Evolutionary conservation across 441 rosid genomes (phyloP), one percentile per base, ranked within the genome.

Genomic region (Brassica hybrid): DNA sequence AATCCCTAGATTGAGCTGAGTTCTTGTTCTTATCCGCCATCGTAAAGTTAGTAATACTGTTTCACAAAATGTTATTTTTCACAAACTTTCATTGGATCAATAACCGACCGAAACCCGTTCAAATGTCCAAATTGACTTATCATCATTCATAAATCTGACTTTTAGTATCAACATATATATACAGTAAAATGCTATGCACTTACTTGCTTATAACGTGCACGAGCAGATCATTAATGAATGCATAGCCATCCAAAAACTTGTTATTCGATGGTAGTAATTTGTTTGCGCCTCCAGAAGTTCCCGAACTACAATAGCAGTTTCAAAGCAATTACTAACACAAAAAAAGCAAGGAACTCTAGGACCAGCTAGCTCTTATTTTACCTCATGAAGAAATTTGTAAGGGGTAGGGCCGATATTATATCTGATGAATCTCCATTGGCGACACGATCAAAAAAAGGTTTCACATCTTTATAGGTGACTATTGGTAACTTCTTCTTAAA

Each of bases 401-500:
- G 11, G 63, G 63, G 63, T 23, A 23, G 1, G 34, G 16, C 14
- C 63, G 63, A 59, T 59, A 59, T 59, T 23, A 59, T 59, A 23
- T 13, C 13, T 1, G 63, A 59, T 12, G 34, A 14, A 16, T 23
- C 63, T 23, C 63, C 63, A 23, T 23, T 59, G 8, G 12, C 9
- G 14, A 59, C 34, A 1, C 63, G 63, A 5, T 21, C 63, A 3
- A 59, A 11, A 23, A 21, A 59, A 23, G 63, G 16, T 21, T 59
- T 59, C 23, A 23, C 63, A 23, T 59, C 63, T 21, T 59, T 21
- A 5, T 21, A 59, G 16, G 63, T 59, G 34, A 59, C 16, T 59
- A 59, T 59, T 23, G 63, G 63, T 59, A 59, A 21, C 3, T 59
- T 11, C 63, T 59, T 59, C 50, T 43, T 43, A 32, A 59, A 59